phyloP scores from a whole-genome alignment of 140 eudicot species.

The Oenanthe javanica region DNA sequence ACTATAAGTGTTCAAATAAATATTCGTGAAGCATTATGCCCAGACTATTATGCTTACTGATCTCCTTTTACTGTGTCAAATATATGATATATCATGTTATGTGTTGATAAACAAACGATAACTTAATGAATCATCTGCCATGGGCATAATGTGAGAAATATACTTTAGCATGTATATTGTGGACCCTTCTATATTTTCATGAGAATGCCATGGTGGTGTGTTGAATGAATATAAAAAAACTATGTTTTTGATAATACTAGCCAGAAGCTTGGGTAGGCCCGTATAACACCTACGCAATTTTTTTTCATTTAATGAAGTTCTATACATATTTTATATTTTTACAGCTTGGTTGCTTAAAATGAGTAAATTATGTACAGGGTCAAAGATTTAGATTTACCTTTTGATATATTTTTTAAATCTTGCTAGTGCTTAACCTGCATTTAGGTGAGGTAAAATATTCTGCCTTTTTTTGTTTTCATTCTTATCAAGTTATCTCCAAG shows the following conservation, averaged over 20 bases:
- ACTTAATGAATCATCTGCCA: neutral
- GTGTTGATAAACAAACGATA: neutral
- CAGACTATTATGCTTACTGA: neutral
- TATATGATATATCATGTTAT: neutral
- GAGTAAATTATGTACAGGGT: neutral
- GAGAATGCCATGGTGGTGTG: neutral
- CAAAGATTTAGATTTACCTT: neutral
- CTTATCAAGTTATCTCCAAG: neutral
- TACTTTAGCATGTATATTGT: neutral
- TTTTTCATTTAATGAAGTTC: neutral
- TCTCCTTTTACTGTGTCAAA: neutral
- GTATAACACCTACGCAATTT: neutral
- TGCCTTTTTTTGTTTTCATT: neutral
- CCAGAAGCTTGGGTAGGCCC: neutral
- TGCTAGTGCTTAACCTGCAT: neutral
- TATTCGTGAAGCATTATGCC: neutral
- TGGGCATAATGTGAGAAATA: neutral
- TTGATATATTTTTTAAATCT: neutral
- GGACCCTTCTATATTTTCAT: neutral
- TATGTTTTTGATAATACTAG: neutral
- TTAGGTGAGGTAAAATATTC: neutral
- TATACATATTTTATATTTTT: neutral
- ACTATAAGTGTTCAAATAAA: neutral
- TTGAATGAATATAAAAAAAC: neutral
- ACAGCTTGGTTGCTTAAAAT: neutral